phyloP scores from a whole-genome alignment of 768 basidiomycete species.

The Trametes meyenii region DNA sequence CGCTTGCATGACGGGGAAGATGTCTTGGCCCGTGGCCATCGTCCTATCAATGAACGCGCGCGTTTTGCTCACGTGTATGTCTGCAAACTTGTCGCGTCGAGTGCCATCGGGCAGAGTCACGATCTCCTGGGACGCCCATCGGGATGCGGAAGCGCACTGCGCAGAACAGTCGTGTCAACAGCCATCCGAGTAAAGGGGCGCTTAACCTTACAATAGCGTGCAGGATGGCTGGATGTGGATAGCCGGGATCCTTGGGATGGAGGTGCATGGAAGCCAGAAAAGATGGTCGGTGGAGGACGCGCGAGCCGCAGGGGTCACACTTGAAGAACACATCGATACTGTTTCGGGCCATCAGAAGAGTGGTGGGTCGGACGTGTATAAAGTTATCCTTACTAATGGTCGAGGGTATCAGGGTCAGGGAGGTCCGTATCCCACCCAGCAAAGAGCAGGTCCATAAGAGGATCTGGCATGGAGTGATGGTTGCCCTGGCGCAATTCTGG shows the following conservation, averaged over 20 bases:
- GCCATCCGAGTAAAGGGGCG: conserved; percentile 11
- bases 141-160: conserved; percentile 81
- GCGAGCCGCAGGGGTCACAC: conserved; percentile 84
- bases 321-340: conserved; percentile 89
- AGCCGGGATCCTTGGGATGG: conserved; percentile 77
- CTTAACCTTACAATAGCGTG: conserved; percentile 76
- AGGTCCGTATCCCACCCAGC: conserved; percentile 87
- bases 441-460: conserved; percentile 67
- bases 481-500: conserved; percentile 48
- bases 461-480: conserved; percentile 46
- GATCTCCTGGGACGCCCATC: conserved; percentile 76
- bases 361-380: background rate
- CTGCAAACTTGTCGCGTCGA: conserved; percentile 82
- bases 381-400: conserved; percentile 64
- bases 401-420: conserved; percentile 70
- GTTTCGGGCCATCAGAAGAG: background rate
- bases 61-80: conserved; percentile 87
- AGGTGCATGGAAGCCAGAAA: conserved; percentile 81
- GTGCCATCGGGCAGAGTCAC: conserved; percentile 72
- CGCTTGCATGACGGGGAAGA: conserved; percentile 86
- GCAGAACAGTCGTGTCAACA: conserved; percentile 21
- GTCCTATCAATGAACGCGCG: conserved; percentile 85
- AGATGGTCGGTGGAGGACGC: conserved; percentile 79
- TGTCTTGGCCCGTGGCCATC: conserved; percentile 87
- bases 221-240: conserved; percentile 87